Percentiles rank a stretch among this genome's conserved stretches.
Conservation (phyloP, 2,329 filamentous ascomycete genomes). For the Gyromitra esculenta region DNA sequence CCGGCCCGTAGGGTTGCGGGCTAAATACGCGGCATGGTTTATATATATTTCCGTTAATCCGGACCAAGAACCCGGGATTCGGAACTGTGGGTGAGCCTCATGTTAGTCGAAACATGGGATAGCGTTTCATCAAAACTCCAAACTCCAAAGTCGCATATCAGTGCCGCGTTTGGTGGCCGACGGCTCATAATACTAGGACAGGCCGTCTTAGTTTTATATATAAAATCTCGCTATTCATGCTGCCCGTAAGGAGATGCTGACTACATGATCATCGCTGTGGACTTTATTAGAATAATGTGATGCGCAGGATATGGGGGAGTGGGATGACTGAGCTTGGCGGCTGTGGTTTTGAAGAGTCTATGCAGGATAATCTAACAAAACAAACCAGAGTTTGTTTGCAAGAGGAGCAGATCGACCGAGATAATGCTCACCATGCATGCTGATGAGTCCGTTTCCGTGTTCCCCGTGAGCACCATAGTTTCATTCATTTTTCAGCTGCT, state of each 20-base stretch:
- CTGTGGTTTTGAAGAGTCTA: constrained; percentile 1
- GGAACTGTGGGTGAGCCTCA: not conserved
- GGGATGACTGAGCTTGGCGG: not conserved
- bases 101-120: constrained; percentile 3
- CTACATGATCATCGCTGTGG: constrained; percentile 13
- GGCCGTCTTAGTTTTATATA: constrained; percentile 4
- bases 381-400: constrained; percentile 17
- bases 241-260: not conserved
- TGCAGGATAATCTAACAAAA: not conserved
- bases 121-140: constrained; percentile 3
- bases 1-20: constrained; percentile 25
- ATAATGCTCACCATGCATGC: constrained; percentile 32
- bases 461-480: not conserved
- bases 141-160: not conserved
- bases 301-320: constrained; percentile 14
- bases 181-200: constrained; percentile 1
- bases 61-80: constrained; percentile 10
- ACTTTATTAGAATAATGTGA: constrained; percentile 18
- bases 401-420: constrained; percentile 36
- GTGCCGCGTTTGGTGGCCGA: not conserved
- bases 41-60: constrained; percentile 13
- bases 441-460: constrained; percentile 10
- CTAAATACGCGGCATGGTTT: constrained; percentile 29
- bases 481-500: not conserved
- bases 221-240: constrained; percentile 4